phyloP scores from a whole-genome alignment of 345 rosid genomes.

The Brassica juncea region DNA sequence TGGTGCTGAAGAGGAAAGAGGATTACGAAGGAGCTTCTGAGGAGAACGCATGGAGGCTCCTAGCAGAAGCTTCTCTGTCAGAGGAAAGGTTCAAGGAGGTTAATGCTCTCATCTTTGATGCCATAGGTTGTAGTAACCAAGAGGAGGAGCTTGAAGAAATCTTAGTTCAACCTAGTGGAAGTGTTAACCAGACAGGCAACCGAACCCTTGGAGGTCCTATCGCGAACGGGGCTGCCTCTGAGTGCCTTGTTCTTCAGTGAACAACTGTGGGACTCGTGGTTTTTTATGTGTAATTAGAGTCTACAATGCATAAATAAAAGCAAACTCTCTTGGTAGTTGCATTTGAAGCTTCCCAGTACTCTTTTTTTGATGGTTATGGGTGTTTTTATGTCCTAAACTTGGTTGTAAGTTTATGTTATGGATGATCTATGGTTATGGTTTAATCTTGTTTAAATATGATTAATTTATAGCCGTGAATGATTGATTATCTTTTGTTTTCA shows the following conservation, averaged over 20 bases:
- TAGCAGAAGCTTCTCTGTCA: slow-evolving; percentile 90
- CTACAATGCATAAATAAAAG: slow-evolving; percentile 36
- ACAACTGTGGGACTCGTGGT: slow-evolving; percentile 6
- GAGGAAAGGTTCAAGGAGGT: slow-evolving; percentile 87
- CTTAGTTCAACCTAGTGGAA: slow-evolving; percentile 21
- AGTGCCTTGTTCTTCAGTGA: slow-evolving; percentile 80
- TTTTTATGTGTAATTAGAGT: slow-evolving; percentile 25
- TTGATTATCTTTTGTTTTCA: background rate
- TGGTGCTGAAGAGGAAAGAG: slow-evolving; percentile 89
- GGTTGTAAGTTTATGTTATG: background rate
- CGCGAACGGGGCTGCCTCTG: slow-evolving; percentile 55
- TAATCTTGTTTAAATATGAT: background rate
- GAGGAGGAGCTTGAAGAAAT: slow-evolving; percentile 31
- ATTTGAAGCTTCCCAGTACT: slow-evolving; percentile 30
- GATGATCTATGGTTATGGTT: background rate
- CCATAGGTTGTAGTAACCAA: slow-evolving; percentile 42
- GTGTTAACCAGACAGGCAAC: slow-evolving; percentile 33
- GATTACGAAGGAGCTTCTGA: slow-evolving; percentile 93
- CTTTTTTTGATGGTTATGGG: slow-evolving; percentile 16
- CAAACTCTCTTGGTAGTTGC: slow-evolving; percentile 38
- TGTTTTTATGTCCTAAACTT: slow-evolving; percentile 8
- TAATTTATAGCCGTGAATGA: background rate
- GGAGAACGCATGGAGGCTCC: slow-evolving; percentile 92
- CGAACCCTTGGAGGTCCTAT: slow-evolving; percentile 43
- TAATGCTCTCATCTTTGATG: slow-evolving; percentile 67